Evolutionary conservation across 1,139 yeast species (phyloP), one percentile per base, ranked within the genome.

Genomic region (Candida sp.): DNA sequence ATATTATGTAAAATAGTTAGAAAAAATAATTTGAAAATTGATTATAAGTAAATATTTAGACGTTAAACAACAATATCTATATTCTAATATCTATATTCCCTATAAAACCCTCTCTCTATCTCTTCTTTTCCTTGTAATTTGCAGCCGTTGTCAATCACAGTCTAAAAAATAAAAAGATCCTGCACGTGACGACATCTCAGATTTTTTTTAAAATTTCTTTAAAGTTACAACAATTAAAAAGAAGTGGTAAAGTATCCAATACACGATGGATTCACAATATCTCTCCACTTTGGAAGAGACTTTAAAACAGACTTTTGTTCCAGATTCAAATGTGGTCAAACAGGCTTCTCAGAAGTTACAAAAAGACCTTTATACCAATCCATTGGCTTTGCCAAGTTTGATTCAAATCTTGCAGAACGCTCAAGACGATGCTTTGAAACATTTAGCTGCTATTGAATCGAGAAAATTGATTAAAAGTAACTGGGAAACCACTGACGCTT

Each of bases 381-480:
- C 87, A 12, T 70, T 77, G 55, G 81, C 95, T 19, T 77, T 93
- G 47, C 95, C 97, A 25, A 84, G 96, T 7, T 75, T 91, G 61
- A 72, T 93, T 54, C 95, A 87, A 58, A 80, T 93, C 51, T 76
- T 89, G 60, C 93, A 87, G 65, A 75, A 75, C 53, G 79, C 82
- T 51, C 70, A 73, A 35, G 81, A 80, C 52, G 81, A 75, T 48
- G 81, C 82, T 55, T 64, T 87, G 53, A 80, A 78, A 61, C 97
- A 90, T 66, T 75, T 93, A 52, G 96, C 98, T 15, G 96, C 97
- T 49, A 97, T 93, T 48, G 99, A 93, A 68, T 91, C 91, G 37
- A 82, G 97, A 69, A 93, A 95, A 66, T 79, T 87, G 60, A 82
- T 89, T 41, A 59, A 77, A 43, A 73, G 77, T 51, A 82, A 82